Percentiles rank a stretch among this genome's conserved stretches.
Conservation (phyloP, 1,284 basidiomycete species). For the Boletellus deceptivus region DNA sequence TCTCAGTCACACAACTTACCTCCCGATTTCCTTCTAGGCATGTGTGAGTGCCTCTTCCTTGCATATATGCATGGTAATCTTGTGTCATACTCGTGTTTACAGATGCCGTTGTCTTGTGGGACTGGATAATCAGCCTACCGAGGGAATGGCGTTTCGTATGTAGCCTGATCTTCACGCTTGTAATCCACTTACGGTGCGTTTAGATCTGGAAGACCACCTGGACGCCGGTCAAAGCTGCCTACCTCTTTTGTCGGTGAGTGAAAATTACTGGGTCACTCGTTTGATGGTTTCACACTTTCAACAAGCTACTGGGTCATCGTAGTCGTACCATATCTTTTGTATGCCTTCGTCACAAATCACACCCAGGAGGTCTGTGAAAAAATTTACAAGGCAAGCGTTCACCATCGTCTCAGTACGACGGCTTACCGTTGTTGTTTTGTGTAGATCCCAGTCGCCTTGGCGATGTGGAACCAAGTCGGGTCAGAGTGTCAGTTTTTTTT, state of each 20-base stretch:
- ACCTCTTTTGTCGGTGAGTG: slow-evolving; percentile 73
- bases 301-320: slow-evolving; percentile 73
- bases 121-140: slow-evolving; percentile 73
- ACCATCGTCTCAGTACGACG: slow-evolving; percentile 7
- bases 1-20: slow-evolving; percentile 1
- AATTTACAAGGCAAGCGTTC: slow-evolving; percentile 56
- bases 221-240: slow-evolving; percentile 77
- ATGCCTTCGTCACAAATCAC: slow-evolving; percentile 68
- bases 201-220: slow-evolving; percentile 78
- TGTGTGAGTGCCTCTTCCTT: slow-evolving; percentile 54
- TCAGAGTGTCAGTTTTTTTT: slow-evolving; percentile 59
- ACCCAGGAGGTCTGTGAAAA: slow-evolving; percentile 56
- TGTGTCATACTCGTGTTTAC: slow-evolving; percentile 18
- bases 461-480: slow-evolving; percentile 83
- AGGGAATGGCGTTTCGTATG: slow-evolving; percentile 73
- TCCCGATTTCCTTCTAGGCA: slow-evolving; percentile 46
- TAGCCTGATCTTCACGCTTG: slow-evolving; percentile 16
- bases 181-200: background rate
- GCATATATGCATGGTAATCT: slow-evolving; percentile 14
- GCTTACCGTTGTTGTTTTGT: slow-evolving; percentile 6
- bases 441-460: slow-evolving; percentile 71
- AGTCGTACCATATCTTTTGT: slow-evolving; percentile 72
- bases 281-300: background rate
- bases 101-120: slow-evolving; percentile 80
- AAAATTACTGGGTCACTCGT: background rate